These are phyloP conservation scores for Nicotiana paniculata DNA, from an alignment of 257 asterid species.

Conservation along the genomic window DNA sequence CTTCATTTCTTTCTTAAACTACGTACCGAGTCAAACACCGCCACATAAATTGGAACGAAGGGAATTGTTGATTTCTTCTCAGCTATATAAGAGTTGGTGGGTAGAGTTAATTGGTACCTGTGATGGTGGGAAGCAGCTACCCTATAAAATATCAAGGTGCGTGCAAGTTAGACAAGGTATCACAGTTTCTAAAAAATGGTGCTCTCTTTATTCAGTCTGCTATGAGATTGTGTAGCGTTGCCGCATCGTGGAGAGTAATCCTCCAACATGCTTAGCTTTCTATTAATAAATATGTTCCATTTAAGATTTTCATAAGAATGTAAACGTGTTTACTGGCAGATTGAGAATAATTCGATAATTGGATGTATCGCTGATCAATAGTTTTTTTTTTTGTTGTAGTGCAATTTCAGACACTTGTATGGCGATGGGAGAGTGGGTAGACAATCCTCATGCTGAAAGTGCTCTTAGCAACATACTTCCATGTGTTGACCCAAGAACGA, in stretches of 20 bases:
- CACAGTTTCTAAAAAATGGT: not conserved
- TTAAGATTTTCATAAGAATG: too few species aligned
- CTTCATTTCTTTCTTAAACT: too few species aligned
- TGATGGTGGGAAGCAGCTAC: too few species aligned
- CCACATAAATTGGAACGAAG: too few species aligned
- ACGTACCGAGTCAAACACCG: too few species aligned
- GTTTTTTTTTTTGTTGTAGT: slow-evolving; percentile 29
- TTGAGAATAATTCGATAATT: too few species aligned
- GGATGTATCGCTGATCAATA: not conserved
- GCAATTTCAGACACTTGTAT: slow-evolving; percentile 76
- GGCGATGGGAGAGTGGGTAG: slow-evolving; percentile 99
- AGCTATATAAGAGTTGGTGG: too few species aligned
- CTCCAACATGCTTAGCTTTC: not conserved
- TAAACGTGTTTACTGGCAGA: too few species aligned
- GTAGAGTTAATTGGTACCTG: too few species aligned
- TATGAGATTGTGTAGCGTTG: not conserved
- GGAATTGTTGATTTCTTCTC: too few species aligned
- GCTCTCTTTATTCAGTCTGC: not conserved
- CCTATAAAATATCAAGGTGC: not conserved
- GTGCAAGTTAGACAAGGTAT: not conserved
- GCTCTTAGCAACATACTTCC: slow-evolving; percentile 95
- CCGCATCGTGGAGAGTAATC: not conserved
- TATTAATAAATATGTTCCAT: not conserved
- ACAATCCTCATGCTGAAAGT: slow-evolving; percentile 93
- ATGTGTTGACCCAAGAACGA: slow-evolving; percentile 85